Base-by-base conservation (phyloP, 75 land plant species). In the Ceratopteris richardii region DNA sequence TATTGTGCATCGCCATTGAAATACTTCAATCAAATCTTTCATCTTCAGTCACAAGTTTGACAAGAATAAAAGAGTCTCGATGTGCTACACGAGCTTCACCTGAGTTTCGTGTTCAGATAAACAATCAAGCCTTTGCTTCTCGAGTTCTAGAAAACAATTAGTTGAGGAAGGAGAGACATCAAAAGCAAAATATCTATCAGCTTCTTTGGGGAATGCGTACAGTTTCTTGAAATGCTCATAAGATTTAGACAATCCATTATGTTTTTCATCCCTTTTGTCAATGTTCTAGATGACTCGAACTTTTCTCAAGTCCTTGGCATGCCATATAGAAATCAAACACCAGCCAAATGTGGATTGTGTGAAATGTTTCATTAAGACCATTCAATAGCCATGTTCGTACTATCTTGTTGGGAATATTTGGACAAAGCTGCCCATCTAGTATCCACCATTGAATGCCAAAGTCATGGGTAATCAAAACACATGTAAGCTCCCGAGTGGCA, bases 401-500 rank as follows among this genome's bases (percentile, higher is more conserved):
- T 57, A 78, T 90, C 90, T 87, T 55, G 41, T 88, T 92, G 18
- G 98, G 82, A 33, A 92, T 87, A 2, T 95, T 81, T 0, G 98
- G 98, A 63, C 98, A 92, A 1, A 92, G 87, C 68, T 92, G 98
- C 25, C 95, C 98, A 74, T 92, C 95, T 41, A 95, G 98, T 69
- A 92, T 92, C 97, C 97, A 91, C 97, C 97, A 85, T 54, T n/a
- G 52, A 50, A n/a, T n/a, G n/a, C n/a, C n/a, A n/a, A n/a, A n/a
- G n/a, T n/a, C n/a, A n/a, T n/a, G n/a, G n/a, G n/a, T n/a, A n/a
- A n/a, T n/a, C n/a, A n/a, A n/a, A n/a, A n/a, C n/a, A n/a, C n/a
- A n/a, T n/a, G n/a, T n/a, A n/a, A n/a, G n/a, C n/a, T n/a, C n/a
- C n/a, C n/a, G n/a, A n/a, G n/a, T n/a, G n/a, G n/a, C n/a, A n/a